A percentile compares a stretch with the other conserved stretches of the same genome.
Conservation (phyloP, 2,329 filamentous ascomycete species). For the Albifimbria verrucaria region DNA sequence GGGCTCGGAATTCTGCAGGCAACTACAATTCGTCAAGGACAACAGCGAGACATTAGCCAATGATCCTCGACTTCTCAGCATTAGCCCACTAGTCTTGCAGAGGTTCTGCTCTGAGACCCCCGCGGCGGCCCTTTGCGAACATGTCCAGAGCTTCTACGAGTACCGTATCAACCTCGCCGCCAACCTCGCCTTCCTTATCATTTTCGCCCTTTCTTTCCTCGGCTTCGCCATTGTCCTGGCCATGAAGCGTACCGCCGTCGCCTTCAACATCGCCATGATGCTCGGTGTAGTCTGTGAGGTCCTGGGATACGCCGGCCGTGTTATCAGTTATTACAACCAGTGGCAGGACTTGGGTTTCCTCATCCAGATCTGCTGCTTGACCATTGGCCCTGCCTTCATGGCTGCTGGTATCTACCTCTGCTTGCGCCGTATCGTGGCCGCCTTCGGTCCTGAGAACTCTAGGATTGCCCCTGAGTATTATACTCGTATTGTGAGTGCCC, state of each 20-base stretch:
- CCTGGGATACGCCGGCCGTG: constrained; percentile 56
- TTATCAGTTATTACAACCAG: constrained; percentile 52
- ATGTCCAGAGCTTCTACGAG: constrained; percentile 40
- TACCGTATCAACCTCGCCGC: constrained; percentile 49
- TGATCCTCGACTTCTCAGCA: no score
- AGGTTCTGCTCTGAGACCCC: constrained; percentile 26
- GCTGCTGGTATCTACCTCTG: constrained; percentile 63
- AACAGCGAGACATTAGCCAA: constrained; percentile 12
- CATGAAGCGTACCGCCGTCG: constrained; percentile 42
- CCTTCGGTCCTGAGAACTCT: constrained; percentile 46
- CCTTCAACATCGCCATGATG: constrained; percentile 51
- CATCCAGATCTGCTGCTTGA: constrained; percentile 60
- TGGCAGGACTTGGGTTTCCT: constrained; percentile 46
- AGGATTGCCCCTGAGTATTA: constrained; percentile 43
- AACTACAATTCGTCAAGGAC: constrained; percentile 15
- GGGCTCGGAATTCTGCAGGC: no score
- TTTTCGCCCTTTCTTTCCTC: constrained; percentile 46
- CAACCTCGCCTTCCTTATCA: constrained; percentile 46
- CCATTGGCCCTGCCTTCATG: constrained; percentile 63
- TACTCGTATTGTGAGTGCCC: constrained; percentile 46
- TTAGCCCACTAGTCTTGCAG: no score
- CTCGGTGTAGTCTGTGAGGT: constrained; percentile 54
- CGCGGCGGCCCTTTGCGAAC: constrained; percentile 20
- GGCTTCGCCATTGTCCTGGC: constrained; percentile 37
- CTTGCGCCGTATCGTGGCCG: constrained; percentile 46